These are phyloP conservation scores for Trifolium pratense DNA, from an alignment of 306 rosid species.

Conservation along the genomic window DNA sequence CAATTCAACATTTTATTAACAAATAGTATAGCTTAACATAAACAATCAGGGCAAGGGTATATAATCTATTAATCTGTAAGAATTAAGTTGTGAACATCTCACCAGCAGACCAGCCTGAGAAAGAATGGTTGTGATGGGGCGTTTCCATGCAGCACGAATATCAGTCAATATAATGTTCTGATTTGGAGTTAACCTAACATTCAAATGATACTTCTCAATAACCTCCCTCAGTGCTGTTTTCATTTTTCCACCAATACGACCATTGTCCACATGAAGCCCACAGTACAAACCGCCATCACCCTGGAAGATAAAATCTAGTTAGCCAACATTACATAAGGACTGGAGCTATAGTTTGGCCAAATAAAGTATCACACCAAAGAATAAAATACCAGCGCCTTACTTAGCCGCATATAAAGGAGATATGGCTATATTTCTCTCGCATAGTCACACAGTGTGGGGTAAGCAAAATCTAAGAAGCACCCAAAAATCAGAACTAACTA, in stretches of 20 bases:
- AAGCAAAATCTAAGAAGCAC: slow-evolving; percentile 7
- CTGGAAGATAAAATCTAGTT: slow-evolving; percentile 49
- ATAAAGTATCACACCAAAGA: slow-evolving; percentile 28
- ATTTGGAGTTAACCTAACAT: slow-evolving; percentile 85
- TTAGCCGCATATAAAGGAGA: slow-evolving; percentile 31
- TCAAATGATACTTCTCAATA: slow-evolving; percentile 82
- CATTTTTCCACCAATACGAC: slow-evolving; percentile 89
- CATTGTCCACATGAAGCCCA: slow-evolving; percentile 92
- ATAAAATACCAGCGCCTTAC: slow-evolving; percentile 29
- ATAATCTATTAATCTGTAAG: background rate
- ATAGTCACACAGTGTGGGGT: slow-evolving; percentile 3
- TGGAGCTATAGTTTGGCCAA: slow-evolving; percentile 18
- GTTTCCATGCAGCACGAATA: slow-evolving; percentile 84
- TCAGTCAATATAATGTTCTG: slow-evolving; percentile 91
- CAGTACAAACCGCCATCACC: slow-evolving; percentile 88
- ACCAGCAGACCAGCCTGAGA: slow-evolving; percentile 98
- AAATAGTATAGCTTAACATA: slow-evolving; percentile 27
- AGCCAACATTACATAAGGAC: background rate
- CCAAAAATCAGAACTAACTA: slow-evolving; percentile 7
- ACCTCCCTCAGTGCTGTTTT: slow-evolving; percentile 86
- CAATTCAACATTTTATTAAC: slow-evolving; percentile 14
- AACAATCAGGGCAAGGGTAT: slow-evolving; percentile 4
- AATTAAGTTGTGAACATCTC: slow-evolving; percentile 46
- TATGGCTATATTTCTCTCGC: slow-evolving; percentile 11
- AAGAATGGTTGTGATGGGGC: slow-evolving; percentile 83